Base-by-base conservation (phyloP, 352 stramenopile species). In the Pseudoperonospora humuli region DNA sequence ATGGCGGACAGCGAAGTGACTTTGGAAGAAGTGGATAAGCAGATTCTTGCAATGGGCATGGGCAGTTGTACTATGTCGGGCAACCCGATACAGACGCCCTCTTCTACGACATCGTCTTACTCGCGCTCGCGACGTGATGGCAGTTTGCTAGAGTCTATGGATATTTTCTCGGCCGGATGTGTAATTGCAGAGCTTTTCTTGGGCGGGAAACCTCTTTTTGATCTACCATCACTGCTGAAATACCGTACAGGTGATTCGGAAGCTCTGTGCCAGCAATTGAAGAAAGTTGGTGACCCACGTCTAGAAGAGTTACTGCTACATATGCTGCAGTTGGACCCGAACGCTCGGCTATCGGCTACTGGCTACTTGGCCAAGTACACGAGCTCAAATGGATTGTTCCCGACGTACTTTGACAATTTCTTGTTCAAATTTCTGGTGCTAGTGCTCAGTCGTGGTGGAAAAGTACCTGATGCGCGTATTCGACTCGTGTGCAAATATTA, bases 141-240 rank as follows among this genome's bases (percentile, higher is more conserved):
- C 7, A 76, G 55, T 38, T 65, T 92, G 27, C 52, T 79, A 1
- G 70, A 87, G 32, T 93, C 89, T 8, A 98, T 98, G 93, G 96
- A 99, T 69, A 93, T 99, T 36, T 99, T 99, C 67, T 98, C 95
- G 28, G 75, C 95, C 7, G 96, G 96, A 7, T 99, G 96, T 67
- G 89, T 98, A 3, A 97, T 99, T 28, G 94, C 96, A 8, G 95
- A 99, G 70, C 44, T 95, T 11, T 97, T 97, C 55, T 64, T 98
- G 11, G 96, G 95, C 52, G 96, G 95, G 14, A 96, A 97, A 44
- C 82, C 86, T 25, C 75, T 97, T 10, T 86, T 99, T 34, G 95
- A 98, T 64, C 65, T 98, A 3, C 84, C 88, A 15, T 84, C 75
- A n/a, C 50, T 97, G 10, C 60, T 97, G 10, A 85, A 86, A 29